Evolutionary conservation across 176 grass and related monocot genomes (phyloP), one percentile per base, ranked within the genome.

Genomic region (Ensete glaucum): DNA sequence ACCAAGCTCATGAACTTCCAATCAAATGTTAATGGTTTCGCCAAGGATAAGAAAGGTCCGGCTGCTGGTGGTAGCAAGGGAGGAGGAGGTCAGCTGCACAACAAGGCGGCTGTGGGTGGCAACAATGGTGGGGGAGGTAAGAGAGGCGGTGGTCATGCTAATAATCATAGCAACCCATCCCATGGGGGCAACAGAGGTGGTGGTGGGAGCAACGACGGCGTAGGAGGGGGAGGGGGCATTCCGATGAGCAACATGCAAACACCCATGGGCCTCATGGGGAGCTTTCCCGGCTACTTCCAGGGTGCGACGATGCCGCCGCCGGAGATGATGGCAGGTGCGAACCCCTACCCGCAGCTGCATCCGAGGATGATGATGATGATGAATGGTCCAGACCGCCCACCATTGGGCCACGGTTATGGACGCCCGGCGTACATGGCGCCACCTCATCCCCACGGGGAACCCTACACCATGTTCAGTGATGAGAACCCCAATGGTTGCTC

Each of bases 321-420:
- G 59, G 23, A 70, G 17, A 70, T 70, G 67, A 50, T 70, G 67
- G 22, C 55, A 1, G 60, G 14, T 7, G 25, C 64, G 2, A 79
- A 79, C 11, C 65, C 77, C 8, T 63, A 80, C 55, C 78, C 73
- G 21, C 78, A 80, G 50, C 72, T 53, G 57, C 64, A 73, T 26
- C 19, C 64, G 48, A 68, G 52, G 64, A 70, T 79, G 78, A 73
- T 80, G 78, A 73, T n/a, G n/a, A n/a, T 80, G 78, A 80, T 80
- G 78, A 80, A 73, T 11, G 56, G 78, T 20, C 64, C 69, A 1
- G 26, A 43, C 53, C 49, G 64, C 1, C 72, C 52, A 8, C 17
- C 11, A 8, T 48, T 26, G 65, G 65, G 62, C 20, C 55, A 78
- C 8, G 69, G 67, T 9, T 79, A 79, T 0, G 67, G 66, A 5